Base-by-base conservation (phyloP, 768 basidiomycete genomes). In the Kwoniella shandongensis region DNA sequence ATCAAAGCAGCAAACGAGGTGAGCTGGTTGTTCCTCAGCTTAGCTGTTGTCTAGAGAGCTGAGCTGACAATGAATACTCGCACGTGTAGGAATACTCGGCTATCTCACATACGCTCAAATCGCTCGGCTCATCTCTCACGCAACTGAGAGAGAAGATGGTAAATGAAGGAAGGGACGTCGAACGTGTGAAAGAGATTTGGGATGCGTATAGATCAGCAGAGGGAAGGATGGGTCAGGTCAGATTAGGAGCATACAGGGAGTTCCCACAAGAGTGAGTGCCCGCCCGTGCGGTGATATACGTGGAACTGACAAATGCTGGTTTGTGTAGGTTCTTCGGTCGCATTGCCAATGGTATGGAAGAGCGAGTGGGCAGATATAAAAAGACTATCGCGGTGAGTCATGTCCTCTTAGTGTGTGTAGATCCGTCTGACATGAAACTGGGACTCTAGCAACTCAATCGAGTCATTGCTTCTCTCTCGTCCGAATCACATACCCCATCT, bases 361-460 rank as follows among this genome's bases (percentile, higher is more conserved):
- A 69, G 40, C 44, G 69, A 17, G 67, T 64, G 10, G 51, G 27
- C 20, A 50, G 69, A 40, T 73, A 73, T 44, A 63, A 59, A 32
- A 51, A 58, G 51, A 62, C 69, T 3, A 65, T 73, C 22, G 27
- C 61, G 5, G 69, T 70, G 52, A 60, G 69, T 63, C 20, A 29
- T 4, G 5, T 40, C 18, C 2, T 54, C 8, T 32, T 7, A 23
- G 4, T 12, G n/a, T 39, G 10, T 40, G 4, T 20, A 23, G 32
- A 17, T 44, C 23, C 13, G 20, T 8, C 18, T 23, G 17, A 39
- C 26, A 20, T 40, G 25, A 49, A 18, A 23, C 22, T 42, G 7
- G 15, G 23, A 23, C 27, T n/a, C n/a, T 42, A 73, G 71, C 68
- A 73, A 73, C 51, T 73, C 27, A 58, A 68, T 18, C 44, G 71